Conservation (phyloP, 108 stramenopile genomes). For the Fragilariopsis cylindrus region DNA sequence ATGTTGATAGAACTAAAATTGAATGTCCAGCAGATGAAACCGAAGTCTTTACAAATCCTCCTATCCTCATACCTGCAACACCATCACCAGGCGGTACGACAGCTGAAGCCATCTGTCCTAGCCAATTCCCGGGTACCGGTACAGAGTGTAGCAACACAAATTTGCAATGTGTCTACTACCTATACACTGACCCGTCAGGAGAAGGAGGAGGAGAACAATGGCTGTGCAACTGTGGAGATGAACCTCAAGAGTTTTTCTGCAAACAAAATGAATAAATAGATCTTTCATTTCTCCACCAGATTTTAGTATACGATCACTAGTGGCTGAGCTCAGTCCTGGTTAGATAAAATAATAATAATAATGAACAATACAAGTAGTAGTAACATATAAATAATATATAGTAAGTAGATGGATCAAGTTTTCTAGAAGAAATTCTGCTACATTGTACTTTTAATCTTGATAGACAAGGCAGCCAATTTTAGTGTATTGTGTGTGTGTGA, state of each 20-base stretch:
- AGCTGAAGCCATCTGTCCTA: neutral
- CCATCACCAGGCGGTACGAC: neutral
- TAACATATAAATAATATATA: too few relatives aligned
- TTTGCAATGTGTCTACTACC: slow-evolving; percentile 9
- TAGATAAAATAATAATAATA: neutral
- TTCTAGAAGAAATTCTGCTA: too few relatives aligned
- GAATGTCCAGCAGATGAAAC: neutral
- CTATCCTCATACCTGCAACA: neutral
- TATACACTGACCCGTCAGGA: neutral
- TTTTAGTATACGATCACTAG: neutral
- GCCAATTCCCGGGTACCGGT: neutral
- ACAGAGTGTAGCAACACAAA: neutral
- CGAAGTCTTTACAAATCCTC: neutral
- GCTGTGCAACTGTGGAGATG: slow-evolving; percentile 9
- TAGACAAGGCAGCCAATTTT: too few relatives aligned
- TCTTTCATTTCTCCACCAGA: neutral
- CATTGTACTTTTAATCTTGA: too few relatives aligned
- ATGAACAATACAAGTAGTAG: too few relatives aligned
- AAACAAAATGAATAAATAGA: neutral
- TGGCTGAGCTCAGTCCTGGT: slow-evolving; percentile 13
- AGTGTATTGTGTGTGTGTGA: too few relatives aligned
- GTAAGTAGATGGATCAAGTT: too few relatives aligned
- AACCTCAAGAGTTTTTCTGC: neutral
- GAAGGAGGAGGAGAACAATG: neutral
- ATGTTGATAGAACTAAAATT: neutral